phyloP scores from a whole-genome alignment of 1,284 basidiomycete genomes.

The Trichosporon ovoides region DNA sequence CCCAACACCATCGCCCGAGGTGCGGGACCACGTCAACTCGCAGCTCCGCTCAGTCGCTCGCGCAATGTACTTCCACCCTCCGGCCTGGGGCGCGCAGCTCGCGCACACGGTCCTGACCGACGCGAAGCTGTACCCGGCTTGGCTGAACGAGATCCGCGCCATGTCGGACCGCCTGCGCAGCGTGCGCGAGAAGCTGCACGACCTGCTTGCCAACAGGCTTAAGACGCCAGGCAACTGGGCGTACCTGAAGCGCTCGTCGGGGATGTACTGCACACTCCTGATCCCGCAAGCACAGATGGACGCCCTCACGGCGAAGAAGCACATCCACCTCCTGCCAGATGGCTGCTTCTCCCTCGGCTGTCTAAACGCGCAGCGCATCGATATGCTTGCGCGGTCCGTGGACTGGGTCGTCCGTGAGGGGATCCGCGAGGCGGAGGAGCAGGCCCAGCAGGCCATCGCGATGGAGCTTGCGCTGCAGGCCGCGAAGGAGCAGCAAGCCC shows the following conservation, averaged over 20 bases:
- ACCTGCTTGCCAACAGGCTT: slow-evolving; percentile 66
- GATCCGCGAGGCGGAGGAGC: slow-evolving; percentile 40
- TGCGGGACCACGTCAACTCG: slow-evolving; percentile 38
- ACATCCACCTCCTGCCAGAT: slow-evolving; percentile 43
- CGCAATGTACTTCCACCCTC: slow-evolving; percentile 41
- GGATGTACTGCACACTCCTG: slow-evolving; percentile 45
- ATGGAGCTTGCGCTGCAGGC: slow-evolving; percentile 40
- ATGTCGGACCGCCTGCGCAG: slow-evolving; percentile 89
- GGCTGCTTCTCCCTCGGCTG: slow-evolving; percentile 46
- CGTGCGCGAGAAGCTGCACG: slow-evolving; percentile 77
- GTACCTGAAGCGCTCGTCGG: slow-evolving; percentile 63
- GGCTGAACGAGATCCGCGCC: slow-evolving; percentile 78
- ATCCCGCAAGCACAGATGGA: slow-evolving; percentile 34
- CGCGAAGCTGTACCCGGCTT: slow-evolving; percentile 54
- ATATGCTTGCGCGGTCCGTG: slow-evolving; percentile 38
- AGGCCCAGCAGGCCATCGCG: slow-evolving; percentile 31
- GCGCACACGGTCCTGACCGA: slow-evolving; percentile 43
- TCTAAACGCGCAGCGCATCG: slow-evolving; percentile 44
- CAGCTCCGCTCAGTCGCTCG: slow-evolving; percentile 40
- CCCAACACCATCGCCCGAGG: slow-evolving; percentile 33
- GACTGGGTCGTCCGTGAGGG: slow-evolving; percentile 43
- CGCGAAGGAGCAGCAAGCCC: slow-evolving; percentile 35
- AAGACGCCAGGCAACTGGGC: slow-evolving; percentile 90
- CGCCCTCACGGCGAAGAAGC: slow-evolving; percentile 35
- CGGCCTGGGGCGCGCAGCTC: slow-evolving; percentile 44